Evolutionary conservation across 805 yeast genomes (phyloP), one percentile per base, ranked within the genome.

Genomic region (Schwanniomyces yamadae): DNA sequence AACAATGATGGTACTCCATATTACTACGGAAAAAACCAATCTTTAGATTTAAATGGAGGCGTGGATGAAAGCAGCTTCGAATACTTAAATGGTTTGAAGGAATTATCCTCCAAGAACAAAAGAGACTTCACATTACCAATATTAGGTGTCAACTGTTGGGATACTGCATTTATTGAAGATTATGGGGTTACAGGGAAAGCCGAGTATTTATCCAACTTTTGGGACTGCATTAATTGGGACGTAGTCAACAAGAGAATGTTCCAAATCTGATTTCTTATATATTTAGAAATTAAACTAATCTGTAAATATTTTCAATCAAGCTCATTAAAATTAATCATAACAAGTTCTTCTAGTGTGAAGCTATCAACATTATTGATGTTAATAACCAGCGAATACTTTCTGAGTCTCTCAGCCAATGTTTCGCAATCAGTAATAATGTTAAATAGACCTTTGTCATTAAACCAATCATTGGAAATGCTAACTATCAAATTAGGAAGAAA

Each of bases 181-280:
- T 91, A 82, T 61, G 96, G 97, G 31, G 73, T 86, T 34, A 67
- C 60, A 34, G 95, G 93, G 16, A 84, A 82, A 64, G 68, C 75
- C 28, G 69, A 74, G 35, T 93, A 84, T 61, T 72, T 93, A 46
- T 76, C 76, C 42, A 82, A 81, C 44, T 80, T 82, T 53, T 81
- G 95, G 80, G 75, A 80, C 34, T 72, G 87, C 46, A 74, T 90
- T 41, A 82, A 91, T 63, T 93, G 99, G 99, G 73, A 78, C 33
- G 80, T 82, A 26, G 73, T 84, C 20, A 79, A 77, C 51, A 59
- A 60, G 45, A 69, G 82, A 54, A 52, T 72, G 39, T 67, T 67
- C 59, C 69, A 60, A 49, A 49, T 61, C 23, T 63, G 50, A 33
- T 22, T n/a, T 37, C 42, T 33, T 46, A 44, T 28, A 30, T 41